These are phyloP conservation scores for Corylus heterophylla DNA, from an alignment of 306 rosid genomes.

Conservation along the genomic window DNA sequence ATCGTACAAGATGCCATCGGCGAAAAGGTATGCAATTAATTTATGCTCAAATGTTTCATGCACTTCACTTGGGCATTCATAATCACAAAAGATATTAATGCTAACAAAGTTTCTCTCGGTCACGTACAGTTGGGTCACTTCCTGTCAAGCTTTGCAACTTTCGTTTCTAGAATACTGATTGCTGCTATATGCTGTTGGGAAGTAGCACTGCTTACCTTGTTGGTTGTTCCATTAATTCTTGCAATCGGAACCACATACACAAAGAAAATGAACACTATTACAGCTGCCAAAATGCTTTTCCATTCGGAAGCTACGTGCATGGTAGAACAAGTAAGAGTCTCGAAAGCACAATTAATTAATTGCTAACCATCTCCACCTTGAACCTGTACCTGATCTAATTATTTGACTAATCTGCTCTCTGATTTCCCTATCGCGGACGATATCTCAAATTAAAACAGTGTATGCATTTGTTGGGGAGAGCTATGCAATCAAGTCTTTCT, in stretches of 20 bases:
- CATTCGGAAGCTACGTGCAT: slow-evolving; percentile 75
- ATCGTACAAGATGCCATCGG: slow-evolving; percentile 85
- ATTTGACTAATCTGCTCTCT: slow-evolving; percentile 6
- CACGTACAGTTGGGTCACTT: slow-evolving; percentile 70
- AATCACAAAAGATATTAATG: not conserved
- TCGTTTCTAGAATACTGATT: slow-evolving; percentile 67
- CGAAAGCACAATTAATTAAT: not conserved
- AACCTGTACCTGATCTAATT: too few species aligned
- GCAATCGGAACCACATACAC: slow-evolving; percentile 79
- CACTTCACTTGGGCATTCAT: not conserved
- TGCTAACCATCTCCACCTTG: not conserved
- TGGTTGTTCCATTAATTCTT: slow-evolving; percentile 75
- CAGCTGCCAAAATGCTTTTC: slow-evolving; percentile 57
- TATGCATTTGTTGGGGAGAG: slow-evolving; percentile 86
- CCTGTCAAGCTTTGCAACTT: slow-evolving; percentile 61
- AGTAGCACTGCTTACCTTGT: not conserved
- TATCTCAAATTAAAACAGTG: slow-evolving; percentile 82
- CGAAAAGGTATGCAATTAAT: slow-evolving; percentile 56
- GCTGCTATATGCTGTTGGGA: slow-evolving; percentile 59
- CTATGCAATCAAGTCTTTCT: slow-evolving; percentile 54
- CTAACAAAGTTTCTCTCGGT: slow-evolving; percentile 12
- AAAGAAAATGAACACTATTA: slow-evolving; percentile 65
- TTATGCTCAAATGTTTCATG: slow-evolving; percentile 7
- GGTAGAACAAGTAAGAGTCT: slow-evolving; percentile 66
- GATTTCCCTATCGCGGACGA: slow-evolving; percentile 48